These are phyloP conservation scores for Millerozyma miso DNA, from an alignment of 805 yeast genomes.

Conservation along the genomic window DNA sequence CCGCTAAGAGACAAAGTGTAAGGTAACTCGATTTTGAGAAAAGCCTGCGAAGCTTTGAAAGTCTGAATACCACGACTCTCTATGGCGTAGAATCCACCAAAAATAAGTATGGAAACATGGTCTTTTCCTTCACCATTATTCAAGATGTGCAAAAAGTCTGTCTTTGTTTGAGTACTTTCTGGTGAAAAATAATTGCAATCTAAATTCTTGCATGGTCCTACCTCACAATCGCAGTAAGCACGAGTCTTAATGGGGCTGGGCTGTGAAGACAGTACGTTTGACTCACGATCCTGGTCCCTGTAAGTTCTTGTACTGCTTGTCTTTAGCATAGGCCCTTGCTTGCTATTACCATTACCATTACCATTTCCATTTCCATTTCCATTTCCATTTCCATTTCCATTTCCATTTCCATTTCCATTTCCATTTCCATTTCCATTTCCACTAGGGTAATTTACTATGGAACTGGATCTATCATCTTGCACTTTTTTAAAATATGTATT, in stretches of 20 bases:
- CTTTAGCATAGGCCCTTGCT: not conserved
- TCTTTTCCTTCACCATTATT: not conserved
- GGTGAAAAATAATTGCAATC: not conserved
- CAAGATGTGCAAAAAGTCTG: not conserved
- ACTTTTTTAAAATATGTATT: slow-evolving; percentile 31
- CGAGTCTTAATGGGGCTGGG: not conserved
- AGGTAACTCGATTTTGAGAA: slow-evolving; percentile 32
- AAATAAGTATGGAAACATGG: slow-evolving; percentile 27
- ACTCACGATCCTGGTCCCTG: not conserved
- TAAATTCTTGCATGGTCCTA: not conserved
- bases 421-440: no score
- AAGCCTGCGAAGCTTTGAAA: slow-evolving; percentile 30
- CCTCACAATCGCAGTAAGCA: not conserved
- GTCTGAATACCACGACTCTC: slow-evolving; percentile 11
- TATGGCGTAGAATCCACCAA: slow-evolving; percentile 33
- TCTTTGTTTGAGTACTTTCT: not conserved
- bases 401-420: no score
- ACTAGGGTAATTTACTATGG: slow-evolving; percentile 16
- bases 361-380: no score
- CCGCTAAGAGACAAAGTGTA: slow-evolving; percentile 3
- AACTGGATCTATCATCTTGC: slow-evolving; percentile 28
- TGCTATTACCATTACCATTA: no score
- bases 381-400: no score
- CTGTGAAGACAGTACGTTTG: not conserved
- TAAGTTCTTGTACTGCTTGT: no score